Evolutionary conservation across 495 filamentous ascomycete species (phyloP).

Genomic region (Elaphomyces granulatus): DNA sequence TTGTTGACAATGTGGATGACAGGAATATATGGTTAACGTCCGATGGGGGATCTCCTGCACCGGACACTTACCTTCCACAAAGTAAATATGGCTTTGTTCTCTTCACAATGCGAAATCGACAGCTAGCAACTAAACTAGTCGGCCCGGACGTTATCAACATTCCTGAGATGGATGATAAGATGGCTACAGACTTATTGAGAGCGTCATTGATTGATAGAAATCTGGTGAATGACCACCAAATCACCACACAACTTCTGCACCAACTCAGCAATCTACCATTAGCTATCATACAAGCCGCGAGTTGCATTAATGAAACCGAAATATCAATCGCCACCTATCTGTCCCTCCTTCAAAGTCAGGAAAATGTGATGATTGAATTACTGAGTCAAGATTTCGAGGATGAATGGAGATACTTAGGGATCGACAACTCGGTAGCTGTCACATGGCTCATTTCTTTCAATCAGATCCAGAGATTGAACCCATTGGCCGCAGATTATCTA

Average conservation of each 20-base stretch:
- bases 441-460: slow-evolving; percentile 36
- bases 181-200: slow-evolving; percentile 9
- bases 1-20: no score
- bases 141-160: slow-evolving; percentile 7
- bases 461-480: slow-evolving; percentile 20
- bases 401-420: slow-evolving; percentile 16
- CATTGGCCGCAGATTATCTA: slow-evolving; percentile 19
- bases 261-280: slow-evolving; percentile 29
- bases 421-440: slow-evolving; percentile 29
- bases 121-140: slow-evolving; percentile 9
- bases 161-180: slow-evolving; percentile 15
- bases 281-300: slow-evolving; percentile 32
- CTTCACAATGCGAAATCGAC: slow-evolving; percentile 14
- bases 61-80: slow-evolving; percentile 5
- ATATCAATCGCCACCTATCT: slow-evolving; percentile 26
- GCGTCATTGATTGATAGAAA: slow-evolving; percentile 12
- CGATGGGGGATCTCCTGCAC: no score
- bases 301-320: slow-evolving; percentile 28
- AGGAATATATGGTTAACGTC: no score
- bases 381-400: slow-evolving; percentile 30
- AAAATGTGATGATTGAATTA: slow-evolving; percentile 19
- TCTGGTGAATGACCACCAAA: no score
- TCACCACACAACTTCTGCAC: slow-evolving; percentile 13
- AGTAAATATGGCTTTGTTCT: slow-evolving; percentile 6
- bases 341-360: slow-evolving; percentile 18